Base-by-base conservation (phyloP, 129 eudicot species). In the Saposhnikovia divaricata region DNA sequence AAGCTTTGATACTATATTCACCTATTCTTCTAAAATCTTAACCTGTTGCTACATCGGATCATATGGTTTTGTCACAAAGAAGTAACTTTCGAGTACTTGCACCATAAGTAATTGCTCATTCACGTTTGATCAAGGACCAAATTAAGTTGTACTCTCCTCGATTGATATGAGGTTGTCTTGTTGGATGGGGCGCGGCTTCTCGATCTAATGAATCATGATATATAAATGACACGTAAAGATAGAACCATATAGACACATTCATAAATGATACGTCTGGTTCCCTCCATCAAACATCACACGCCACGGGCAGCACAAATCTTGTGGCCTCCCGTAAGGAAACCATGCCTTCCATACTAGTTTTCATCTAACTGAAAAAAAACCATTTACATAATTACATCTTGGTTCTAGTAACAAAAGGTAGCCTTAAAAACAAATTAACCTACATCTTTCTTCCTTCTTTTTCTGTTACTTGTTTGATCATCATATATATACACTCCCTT, bases 271-370 rank as follows among this genome's bases (percentile, higher is more conserved):
- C 74, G 74, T 69, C 44, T 61, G 69, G 69, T 61, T 61, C 69
- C 69, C 69, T 15, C 81, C 43, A 61, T 28, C 57, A 44, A 75
- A 75, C 40, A 75, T 86, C 91, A 92, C 84, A 88, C 88, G 89
- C 93, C 78, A 92, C 80, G 87, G 87, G 92, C 87, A 86, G 87
- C 97, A 92, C 89, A 88, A 79, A 83, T 85, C 86, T 85, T 88
- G 94, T 85, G 91, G 82, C 86, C 72, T 85, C 92, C 89, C 88
- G 80, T 68, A 74, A 81, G 68, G 87, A 89, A 83, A 80, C 85
- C 84, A 83, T 70, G 76, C 39, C 40, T 75, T 75, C 51, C 39
- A 78, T 42, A 39, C 80, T 66, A 73, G 47, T 31, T 57, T 71
- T 75, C 47, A 16, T 25, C 70, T 46, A 72, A 80, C 66, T 51